These are phyloP conservation scores for Cyclaneusma minus DNA, from an alignment of 2,329 filamentous ascomycete genomes.

Conservation along the genomic window DNA sequence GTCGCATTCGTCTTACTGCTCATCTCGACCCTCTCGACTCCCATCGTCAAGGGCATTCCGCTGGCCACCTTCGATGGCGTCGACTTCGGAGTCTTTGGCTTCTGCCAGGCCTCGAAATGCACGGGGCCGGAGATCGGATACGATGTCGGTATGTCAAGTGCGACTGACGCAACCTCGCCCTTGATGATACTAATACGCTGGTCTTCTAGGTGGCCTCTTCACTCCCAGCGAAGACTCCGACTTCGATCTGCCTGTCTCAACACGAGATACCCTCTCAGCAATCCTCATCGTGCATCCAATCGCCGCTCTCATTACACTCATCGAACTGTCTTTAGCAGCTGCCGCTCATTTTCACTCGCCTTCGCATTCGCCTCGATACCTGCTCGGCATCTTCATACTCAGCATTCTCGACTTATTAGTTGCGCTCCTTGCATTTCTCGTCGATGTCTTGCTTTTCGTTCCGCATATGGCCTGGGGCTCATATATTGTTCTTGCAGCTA, in stretches of 20 bases:
- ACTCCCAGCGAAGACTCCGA: slow-evolving; percentile 11
- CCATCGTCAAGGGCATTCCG: slow-evolving; percentile 73
- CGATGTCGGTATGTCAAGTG: slow-evolving; percentile 50
- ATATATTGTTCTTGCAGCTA: slow-evolving; percentile 81
- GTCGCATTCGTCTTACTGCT: slow-evolving; percentile 74
- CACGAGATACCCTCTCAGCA: slow-evolving; percentile 55
- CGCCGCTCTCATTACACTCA: slow-evolving; percentile 69
- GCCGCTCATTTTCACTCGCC: slow-evolving; percentile 76
- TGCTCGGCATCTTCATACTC: slow-evolving; percentile 73
- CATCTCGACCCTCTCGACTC: slow-evolving; percentile 79
- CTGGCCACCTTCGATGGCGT: slow-evolving; percentile 63
- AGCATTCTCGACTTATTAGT: slow-evolving; percentile 73
- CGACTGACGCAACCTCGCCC: neutral
- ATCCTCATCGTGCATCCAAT: slow-evolving; percentile 89
- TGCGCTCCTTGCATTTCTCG: slow-evolving; percentile 73
- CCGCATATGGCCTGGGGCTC: slow-evolving; percentile 90
- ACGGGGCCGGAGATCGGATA: slow-evolving; percentile 71
- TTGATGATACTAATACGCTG: neutral
- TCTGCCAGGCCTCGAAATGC: slow-evolving; percentile 53
- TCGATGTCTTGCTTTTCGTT: slow-evolving; percentile 88
- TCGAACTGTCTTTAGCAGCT: slow-evolving; percentile 68
- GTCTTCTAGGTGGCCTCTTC: slow-evolving; percentile 12
- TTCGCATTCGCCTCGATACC: slow-evolving; percentile 78
- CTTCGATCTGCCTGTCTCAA: slow-evolving; percentile 40
- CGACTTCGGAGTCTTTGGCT: slow-evolving; percentile 87